Conservation (phyloP, 2,329 filamentous ascomycete genomes). For the Aureobasidium subglaciale region DNA sequence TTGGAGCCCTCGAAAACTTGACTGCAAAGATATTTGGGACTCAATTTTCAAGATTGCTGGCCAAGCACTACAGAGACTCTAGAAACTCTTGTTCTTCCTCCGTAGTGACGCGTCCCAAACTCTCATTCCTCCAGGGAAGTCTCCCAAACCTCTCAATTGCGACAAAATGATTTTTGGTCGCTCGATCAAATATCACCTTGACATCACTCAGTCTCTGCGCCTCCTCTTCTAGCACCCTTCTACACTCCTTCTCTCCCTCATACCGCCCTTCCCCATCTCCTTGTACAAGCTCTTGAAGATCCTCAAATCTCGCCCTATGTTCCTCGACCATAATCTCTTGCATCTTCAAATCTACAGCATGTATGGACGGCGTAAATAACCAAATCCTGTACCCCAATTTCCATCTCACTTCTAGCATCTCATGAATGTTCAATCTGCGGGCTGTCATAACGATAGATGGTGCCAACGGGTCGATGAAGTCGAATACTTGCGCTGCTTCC, state of each 20-base stretch:
- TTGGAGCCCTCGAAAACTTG: too few species aligned
- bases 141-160: not conserved
- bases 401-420: not conserved
- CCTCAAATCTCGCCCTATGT: not conserved
- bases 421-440: not conserved
- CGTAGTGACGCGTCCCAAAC: not conserved
- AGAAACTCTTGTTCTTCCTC: not conserved
- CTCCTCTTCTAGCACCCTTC: not conserved
- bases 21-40: too few species aligned
- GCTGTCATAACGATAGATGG: not conserved
- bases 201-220: not conserved
- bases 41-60: too few species aligned
- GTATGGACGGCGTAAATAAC: not conserved
- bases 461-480: not conserved
- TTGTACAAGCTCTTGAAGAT: not conserved
- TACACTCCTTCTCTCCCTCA: not conserved
- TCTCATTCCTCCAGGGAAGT: not conserved
- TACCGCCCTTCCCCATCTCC: fast-evolving
- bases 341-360: not conserved
- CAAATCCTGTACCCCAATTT: not conserved
- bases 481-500: not conserved
- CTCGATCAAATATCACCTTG: not conserved
- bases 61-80: not conserved
- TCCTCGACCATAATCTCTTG: not conserved
- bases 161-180: not conserved